Evolutionary conservation across 257 asterid genomes (phyloP), one percentile per base, ranked within the genome.

Genomic region (Knoxia roxburghii): DNA sequence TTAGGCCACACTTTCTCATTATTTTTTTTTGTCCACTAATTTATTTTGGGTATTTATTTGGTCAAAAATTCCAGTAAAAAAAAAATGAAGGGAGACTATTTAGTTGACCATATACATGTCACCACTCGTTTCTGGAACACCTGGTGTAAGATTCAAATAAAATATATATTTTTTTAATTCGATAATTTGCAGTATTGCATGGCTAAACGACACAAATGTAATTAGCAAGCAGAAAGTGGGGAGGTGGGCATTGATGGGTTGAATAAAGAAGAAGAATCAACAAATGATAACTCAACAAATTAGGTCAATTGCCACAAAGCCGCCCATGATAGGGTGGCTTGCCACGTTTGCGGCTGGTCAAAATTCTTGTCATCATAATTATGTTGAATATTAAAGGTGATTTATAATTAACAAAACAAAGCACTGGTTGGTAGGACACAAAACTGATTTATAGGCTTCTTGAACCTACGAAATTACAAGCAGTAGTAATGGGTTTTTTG

Each of bases 371-470:
- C 72, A 75, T 77, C 59, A 76, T 82, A 66, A 32, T n/a, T n/a
- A n/a, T 50, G 53, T 74, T 75, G 77, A 72, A 73, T 74, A 64
- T 61, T 66, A 67, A 15, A 68, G 21, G 41, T 26, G 49, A 54
- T 21, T 17, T 17, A 26, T n/a, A 29, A n/a, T 3, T 40, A 45
- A 6, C n/a, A n/a, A n/a, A n/a, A n/a, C n/a, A 1, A 6, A 8
- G 6, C 20, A 46, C 8, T 48, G 74, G 78, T 82, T 73, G 82
- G 74, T 79, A 72, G 76, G 85, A 79, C 70, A 69, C 79, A 74
- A 50, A 11, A 52, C 45, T 75, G 45, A 53, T 68, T 69, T 54
- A 52, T 72, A 72, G 68, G 75, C 79, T 64, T 7, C 32, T 72
- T 67, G 72, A 79, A 72, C 65, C 70, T 73, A 68, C 74, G 70